Evolutionary conservation across 352 stramenopile species (phyloP).

Genomic region (Phytophthora sp.): DNA sequence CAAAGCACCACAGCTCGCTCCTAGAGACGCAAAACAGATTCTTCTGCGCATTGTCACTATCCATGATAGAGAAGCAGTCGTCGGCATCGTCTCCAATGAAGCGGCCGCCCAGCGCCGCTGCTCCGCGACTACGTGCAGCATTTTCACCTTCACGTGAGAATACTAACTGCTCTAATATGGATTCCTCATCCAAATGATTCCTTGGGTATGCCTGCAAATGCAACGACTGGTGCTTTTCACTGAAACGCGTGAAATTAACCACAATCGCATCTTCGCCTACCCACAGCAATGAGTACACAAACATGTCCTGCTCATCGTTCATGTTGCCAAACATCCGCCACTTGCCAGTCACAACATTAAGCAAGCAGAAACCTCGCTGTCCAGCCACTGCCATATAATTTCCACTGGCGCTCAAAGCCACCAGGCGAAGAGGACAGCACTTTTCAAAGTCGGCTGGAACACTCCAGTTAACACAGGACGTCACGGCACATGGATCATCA

Average conservation of each 20-base stretch:
- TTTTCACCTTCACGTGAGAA: conserved; percentile 43
- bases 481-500: conserved; percentile 68
- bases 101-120: conserved; percentile 3
- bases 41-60: conserved; percentile 52
- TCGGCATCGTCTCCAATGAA: conserved; percentile 22
- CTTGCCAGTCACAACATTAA: conserved; percentile 71
- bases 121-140: conserved; percentile 19
- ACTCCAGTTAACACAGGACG: conserved; percentile 62
- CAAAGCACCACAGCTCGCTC: conserved; percentile 65
- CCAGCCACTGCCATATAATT: conserved; percentile 77
- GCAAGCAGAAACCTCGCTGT: conserved; percentile 73
- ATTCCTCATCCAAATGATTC: conserved; percentile 79
- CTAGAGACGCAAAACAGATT: conserved; percentile 68
- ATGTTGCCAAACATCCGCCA: conserved; percentile 89
- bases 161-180: conserved; percentile 53
- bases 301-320: conserved; percentile 82
- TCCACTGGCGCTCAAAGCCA: conserved; percentile 56
- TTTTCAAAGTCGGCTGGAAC: conserved; percentile 72
- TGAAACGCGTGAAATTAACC: conserved; percentile 62
- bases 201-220: conserved; percentile 76
- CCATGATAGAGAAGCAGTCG: conserved; percentile 63
- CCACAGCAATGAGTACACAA: conserved; percentile 72
- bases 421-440: conserved; percentile 67
- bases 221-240: conserved; percentile 58
- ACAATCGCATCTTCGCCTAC: conserved; percentile 69